Evolutionary conservation across 371 early-diverging fungal genomes (phyloP).

Genomic region (Umbelopsis sp.): DNA sequence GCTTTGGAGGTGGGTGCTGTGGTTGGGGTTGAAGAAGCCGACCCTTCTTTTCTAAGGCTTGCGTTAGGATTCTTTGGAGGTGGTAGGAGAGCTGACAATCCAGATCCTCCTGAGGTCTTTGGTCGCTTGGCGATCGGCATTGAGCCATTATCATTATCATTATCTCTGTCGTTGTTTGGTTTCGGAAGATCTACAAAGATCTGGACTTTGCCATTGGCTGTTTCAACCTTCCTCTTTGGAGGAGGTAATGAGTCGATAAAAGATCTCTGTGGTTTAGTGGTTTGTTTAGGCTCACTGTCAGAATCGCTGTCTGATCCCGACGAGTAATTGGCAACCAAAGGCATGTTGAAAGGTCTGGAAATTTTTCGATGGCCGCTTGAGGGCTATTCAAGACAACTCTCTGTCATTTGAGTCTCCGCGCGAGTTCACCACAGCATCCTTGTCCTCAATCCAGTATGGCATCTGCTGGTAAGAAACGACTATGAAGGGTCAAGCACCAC

Average conservation of each 20-base stretch:
- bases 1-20: background rate
- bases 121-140: background rate
- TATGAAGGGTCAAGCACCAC: background rate
- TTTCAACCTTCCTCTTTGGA: conserved; percentile 2
- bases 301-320: conserved; percentile 15
- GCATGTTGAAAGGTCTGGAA: conserved; percentile 1
- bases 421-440: conserved; percentile 1
- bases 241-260: conserved; percentile 18
- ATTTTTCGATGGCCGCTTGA: conserved; percentile 9
- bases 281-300: background rate
- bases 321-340: conserved; percentile 1
- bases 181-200: conserved; percentile 22
- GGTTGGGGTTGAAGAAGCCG: conserved; percentile 4
- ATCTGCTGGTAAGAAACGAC: conserved; percentile 30
- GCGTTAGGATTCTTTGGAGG: background rate
- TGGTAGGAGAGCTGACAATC: background rate
- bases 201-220: conserved; percentile 31
- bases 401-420: conserved; percentile 14
- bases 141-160: background rate
- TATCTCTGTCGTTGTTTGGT: background rate
- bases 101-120: conserved; percentile 8
- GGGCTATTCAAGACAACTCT: background rate
- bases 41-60: background rate
- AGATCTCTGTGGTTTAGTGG: conserved; percentile 5
- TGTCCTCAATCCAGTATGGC: conserved; percentile 23